phyloP scores from a whole-genome alignment of 441 rosid genomes.

The Adansonia gregorii region DNA sequence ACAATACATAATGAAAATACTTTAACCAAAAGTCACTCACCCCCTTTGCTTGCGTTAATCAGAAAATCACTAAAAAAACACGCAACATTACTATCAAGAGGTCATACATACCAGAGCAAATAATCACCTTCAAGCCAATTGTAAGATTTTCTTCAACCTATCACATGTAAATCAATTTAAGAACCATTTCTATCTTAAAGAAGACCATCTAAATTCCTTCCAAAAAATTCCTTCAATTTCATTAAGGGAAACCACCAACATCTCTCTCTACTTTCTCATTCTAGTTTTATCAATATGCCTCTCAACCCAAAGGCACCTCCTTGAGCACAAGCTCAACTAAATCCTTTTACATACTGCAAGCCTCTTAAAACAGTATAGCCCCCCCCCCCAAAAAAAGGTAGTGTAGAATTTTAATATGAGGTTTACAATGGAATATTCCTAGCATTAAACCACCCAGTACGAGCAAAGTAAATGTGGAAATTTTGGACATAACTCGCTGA shows the following conservation, averaged over 20 bases:
- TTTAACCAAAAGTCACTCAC: no score
- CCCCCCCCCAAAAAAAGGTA: neutral
- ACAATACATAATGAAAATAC: neutral
- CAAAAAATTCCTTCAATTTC: neutral
- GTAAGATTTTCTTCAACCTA: conserved; percentile 3
- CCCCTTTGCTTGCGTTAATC: neutral
- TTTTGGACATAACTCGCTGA: neutral
- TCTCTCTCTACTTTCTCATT: neutral
- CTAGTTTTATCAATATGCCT: neutral
- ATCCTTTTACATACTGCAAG: neutral
- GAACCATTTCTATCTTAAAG: neutral
- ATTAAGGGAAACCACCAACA: neutral
- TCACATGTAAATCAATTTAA: neutral
- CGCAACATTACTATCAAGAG: neutral
- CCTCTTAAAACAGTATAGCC: neutral
- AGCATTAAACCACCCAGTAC: neutral
- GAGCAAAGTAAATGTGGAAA: neutral
- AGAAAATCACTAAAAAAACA: neutral
- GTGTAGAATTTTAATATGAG: neutral
- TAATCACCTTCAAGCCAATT: neutral
- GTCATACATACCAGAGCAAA: conserved; percentile 8
- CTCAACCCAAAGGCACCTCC: conserved; percentile 15
- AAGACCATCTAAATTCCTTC: neutral
- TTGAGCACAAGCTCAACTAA: neutral
- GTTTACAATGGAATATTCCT: neutral